Evolutionary conservation across 1,284 basidiomycete species (phyloP), one percentile per base, ranked within the genome.

Genomic region (Rhodotorula sp.): DNA sequence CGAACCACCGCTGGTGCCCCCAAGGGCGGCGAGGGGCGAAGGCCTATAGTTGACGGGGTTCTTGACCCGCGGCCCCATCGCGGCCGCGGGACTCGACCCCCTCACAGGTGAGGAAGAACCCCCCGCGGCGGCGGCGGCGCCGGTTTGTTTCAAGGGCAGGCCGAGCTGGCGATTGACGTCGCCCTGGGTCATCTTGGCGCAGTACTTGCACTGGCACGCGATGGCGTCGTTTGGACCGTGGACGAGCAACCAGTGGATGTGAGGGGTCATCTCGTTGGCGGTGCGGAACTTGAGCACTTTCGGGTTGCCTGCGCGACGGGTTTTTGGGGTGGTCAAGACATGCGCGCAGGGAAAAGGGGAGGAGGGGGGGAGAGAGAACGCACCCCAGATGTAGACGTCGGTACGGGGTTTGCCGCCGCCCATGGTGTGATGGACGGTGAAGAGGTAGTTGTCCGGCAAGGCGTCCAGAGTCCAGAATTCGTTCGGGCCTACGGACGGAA

Each of bases 171-270:
- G 83, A 8, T 89, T 89, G 69, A 92, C 88, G 73, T 87, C 86
- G 51, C 84, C 85, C 80, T 93, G 91, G 0, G 87, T 82, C 74
- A 86, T 86, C 29, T 58, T 64, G 15, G 67, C 65, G 54, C 91
- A 92, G 79, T 92, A 92, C 79, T 91, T 91, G 84, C 91, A 93
- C 39, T 82, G 80, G 78, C 91, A 93, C 51, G 85, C 85, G 0
- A 80, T 74, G 31, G 83, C 81, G 75, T 86, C 81, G 73, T 84
- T 46, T 3, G 83, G 84, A 0, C 83, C 79, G 72, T 90, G 87
- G 6, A 83, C 83, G 80, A 89, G 84, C 3, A 93, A 85, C 91
- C 91, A 93, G 70, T 87, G 82, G 3, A 90, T 89, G 78, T 93
- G 91, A 6, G 90, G 90, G 58, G 89, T 85, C 78, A 92, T 91